These are phyloP conservation scores for Hemisphaericaspora lyxosophila DNA, from an alignment of 1,139 yeast species.

Conservation along the genomic window DNA sequence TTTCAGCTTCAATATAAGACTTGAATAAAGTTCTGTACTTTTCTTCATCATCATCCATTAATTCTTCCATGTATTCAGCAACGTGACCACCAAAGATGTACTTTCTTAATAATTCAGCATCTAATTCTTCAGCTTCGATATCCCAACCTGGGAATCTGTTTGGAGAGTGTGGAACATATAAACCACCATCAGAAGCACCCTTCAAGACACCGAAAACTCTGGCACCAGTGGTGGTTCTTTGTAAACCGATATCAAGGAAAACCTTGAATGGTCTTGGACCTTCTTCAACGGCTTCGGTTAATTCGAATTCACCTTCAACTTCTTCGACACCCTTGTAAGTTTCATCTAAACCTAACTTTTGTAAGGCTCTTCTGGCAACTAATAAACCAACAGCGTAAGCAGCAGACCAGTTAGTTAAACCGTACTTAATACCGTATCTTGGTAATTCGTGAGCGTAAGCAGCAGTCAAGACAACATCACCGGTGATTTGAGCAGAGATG, in stretches of 20 bases:
- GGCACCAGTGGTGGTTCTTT: conserved; percentile 99
- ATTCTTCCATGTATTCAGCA: conserved; percentile 99
- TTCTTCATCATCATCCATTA: conserved; percentile 99
- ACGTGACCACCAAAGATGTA: conserved; percentile 99
- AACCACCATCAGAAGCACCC: conserved; percentile 99
- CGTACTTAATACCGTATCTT: conserved; percentile 95
- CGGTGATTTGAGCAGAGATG: conserved; percentile 93
- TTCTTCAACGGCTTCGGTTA: conserved; percentile 99
- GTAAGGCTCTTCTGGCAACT: conserved; percentile 98
- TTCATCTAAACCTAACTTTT: conserved; percentile 97
- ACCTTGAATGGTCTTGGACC: conserved; percentile 99
- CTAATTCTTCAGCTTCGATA: conserved; percentile 97
- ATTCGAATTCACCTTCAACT: conserved; percentile 98
- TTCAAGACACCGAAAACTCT: conserved; percentile 98
- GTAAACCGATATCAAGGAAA: conserved; percentile 98
- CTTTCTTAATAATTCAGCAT: conserved; percentile 95
- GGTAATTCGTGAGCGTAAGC: conserved; percentile 99
- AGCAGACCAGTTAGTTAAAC: conserved; percentile 99
- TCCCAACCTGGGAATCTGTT: conserved; percentile 99
- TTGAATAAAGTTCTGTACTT: conserved; percentile 96
- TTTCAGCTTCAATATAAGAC: conserved; percentile 94
- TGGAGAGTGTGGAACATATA: conserved; percentile 98
- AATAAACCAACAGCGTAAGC: conserved; percentile 99
- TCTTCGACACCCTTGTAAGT: conserved; percentile 99
- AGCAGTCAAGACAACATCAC: conserved; percentile 94